Evolutionary conservation across 306 rosid genomes (phyloP).

Genomic region (Leucaena leucocephala): DNA sequence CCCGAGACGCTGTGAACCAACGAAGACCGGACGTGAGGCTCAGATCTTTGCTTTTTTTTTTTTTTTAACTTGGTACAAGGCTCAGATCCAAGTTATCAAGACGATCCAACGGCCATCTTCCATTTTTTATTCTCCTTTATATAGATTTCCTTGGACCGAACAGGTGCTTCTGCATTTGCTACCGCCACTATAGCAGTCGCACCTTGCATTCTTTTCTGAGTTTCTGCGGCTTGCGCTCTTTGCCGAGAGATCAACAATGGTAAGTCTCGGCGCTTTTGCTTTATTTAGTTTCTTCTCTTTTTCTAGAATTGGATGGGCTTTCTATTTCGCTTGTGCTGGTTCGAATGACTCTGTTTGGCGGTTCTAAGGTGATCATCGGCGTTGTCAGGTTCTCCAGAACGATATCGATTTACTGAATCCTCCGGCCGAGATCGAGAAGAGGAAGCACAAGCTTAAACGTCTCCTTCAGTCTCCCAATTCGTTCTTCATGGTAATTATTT

Average conservation of each 20-base stretch:
- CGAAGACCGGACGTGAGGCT: background rate
- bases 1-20: slow-evolving; percentile 8
- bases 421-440: slow-evolving; percentile 42
- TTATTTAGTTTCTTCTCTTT: background rate
- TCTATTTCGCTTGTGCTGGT: background rate
- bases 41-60: too few relatives aligned
- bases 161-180: background rate
- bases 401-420: slow-evolving; percentile 42
- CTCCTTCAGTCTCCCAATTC: slow-evolving; percentile 42
- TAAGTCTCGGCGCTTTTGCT: background rate
- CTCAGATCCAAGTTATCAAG: background rate
- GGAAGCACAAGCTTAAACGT: slow-evolving; percentile 44
- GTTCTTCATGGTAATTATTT: slow-evolving; percentile 52
- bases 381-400: slow-evolving; percentile 43
- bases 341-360: background rate
- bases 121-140: background rate
- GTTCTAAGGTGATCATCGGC: background rate
- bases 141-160: background rate
- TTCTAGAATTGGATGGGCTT: background rate
- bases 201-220: background rate
- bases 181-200: slow-evolving; percentile 31
- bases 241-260: slow-evolving; percentile 17
- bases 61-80: too few relatives aligned
- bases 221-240: slow-evolving; percentile 32
- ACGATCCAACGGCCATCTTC: slow-evolving; percentile 15